A percentile compares a stretch with the other conserved stretches of the same genome.
Conservation (phyloP, 805 yeast genomes). For the Cyberlindnera mrakii region DNA sequence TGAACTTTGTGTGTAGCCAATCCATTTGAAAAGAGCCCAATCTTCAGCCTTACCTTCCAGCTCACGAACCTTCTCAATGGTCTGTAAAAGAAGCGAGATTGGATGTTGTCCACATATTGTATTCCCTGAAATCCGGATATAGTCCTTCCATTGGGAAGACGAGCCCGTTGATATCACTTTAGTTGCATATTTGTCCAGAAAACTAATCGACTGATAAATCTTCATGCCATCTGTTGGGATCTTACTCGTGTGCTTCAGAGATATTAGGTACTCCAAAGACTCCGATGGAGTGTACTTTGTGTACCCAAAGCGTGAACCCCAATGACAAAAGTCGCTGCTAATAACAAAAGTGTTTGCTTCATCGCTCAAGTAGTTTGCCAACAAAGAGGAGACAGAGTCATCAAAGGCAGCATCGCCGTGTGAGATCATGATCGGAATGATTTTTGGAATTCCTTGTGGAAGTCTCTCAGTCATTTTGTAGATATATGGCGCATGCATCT, state of each 20-base stretch:
- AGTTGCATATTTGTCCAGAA: constrained; percentile 70
- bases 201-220: constrained; percentile 68
- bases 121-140: constrained; percentile 67
- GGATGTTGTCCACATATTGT: constrained; percentile 95
- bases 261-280: constrained; percentile 12
- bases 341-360: constrained; percentile 63
- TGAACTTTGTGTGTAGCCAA: constrained; percentile 76
- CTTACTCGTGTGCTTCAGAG: constrained; percentile 5
- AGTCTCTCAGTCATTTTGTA: constrained; percentile 38
- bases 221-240: constrained; percentile 27
- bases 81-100: constrained; percentile 52
- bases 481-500: constrained; percentile 86
- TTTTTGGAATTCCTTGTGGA: constrained; percentile 32
- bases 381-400: constrained; percentile 36
- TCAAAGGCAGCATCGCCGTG: constrained; percentile 44
- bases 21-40: constrained; percentile 52
- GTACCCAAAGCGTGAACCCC: constrained; percentile 71
- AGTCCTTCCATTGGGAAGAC: constrained; percentile 55
- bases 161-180: constrained; percentile 50
- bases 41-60: constrained; percentile 8
- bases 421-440: constrained; percentile 81
- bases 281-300: constrained; percentile 37
- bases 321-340: constrained; percentile 92
- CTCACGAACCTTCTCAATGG: constrained; percentile 36
- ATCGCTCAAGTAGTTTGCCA: constrained; percentile 50